Base-by-base conservation (phyloP, 352 stramenopile genomes). In the Pythium periplocum region DNA sequence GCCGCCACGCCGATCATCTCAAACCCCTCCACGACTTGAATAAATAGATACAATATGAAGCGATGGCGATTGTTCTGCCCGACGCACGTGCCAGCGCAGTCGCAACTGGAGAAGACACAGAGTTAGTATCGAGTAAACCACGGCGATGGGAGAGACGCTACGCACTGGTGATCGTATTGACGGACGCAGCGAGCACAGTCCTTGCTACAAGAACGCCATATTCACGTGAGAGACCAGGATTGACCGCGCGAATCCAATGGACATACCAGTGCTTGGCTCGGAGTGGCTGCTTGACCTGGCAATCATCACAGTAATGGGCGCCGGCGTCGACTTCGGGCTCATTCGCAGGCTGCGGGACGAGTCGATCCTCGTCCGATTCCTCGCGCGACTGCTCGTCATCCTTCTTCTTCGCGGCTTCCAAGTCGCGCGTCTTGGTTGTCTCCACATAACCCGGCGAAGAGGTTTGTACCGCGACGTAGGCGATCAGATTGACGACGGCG, bases 161-260 rank as follows among this genome's bases (percentile, higher is more conserved):
- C 71, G 52, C 68, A 92, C 81, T 92, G 82, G 55, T 92, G 82
- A 50, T 92, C 82, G 41, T 92, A 92, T 57, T 92, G 82, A 6
- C 67, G 63, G 26, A 86, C 81, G 55, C 82, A 92, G 9, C 71
- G 74, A 45, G 71, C 67, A 51, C 82, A 92, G 55, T 89, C 75
- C 58, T 87, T 87, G 55, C 80, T 90, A 57, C 6, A 51, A 38
- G 33, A 2, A 31, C 31, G 40, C 32, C 38, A 52, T n/a, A 40
- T 17, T 35, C 31, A 36, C 36, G 17, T 26, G 17, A 26, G 17
- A 26, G 17, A 26, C 17, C 17, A 26, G 17, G 17, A 26, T 26
- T 26, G 17, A 26, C 17, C 17, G 17, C 17, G 17, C 17, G 17
- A 26, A 26, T 34, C 4, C 31, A 30, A 6, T 31, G 43, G 10